These are phyloP conservation scores for Fusarium cyanostomum DNA, from an alignment of 2,329 filamentous ascomycete species.

Conservation along the genomic window DNA sequence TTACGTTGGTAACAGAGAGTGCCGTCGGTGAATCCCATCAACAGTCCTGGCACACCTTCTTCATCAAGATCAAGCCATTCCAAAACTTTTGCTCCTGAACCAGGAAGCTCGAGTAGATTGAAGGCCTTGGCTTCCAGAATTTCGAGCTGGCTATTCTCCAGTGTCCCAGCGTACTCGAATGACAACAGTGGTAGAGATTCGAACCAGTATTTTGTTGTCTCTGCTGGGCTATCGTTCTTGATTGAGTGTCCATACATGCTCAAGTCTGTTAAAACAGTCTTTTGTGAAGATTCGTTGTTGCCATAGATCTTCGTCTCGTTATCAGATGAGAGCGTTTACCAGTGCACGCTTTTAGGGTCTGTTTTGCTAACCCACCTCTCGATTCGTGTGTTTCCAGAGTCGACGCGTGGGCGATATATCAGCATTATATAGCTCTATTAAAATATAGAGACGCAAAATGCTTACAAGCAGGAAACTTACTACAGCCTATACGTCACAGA, in stretches of 20 bases:
- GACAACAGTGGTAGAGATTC: background rate
- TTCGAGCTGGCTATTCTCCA: no score
- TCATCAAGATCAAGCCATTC: background rate
- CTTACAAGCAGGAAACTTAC: no score
- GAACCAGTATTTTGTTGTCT: no score
- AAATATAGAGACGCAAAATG: no score
- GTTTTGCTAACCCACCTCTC: background rate
- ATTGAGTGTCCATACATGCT: background rate
- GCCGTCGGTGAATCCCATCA: background rate
- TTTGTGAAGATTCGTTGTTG: background rate
- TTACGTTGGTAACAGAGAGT: background rate
- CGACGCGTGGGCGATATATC: background rate
- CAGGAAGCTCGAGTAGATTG: background rate
- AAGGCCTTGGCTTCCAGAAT: background rate
- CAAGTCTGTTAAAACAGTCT: background rate
- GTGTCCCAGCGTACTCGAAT: background rate
- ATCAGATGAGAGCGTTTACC: background rate
- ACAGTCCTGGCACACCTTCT: background rate
- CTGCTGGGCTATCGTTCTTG: no score
- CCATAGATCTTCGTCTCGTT: background rate
- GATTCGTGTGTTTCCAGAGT: background rate
- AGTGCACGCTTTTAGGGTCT: background rate
- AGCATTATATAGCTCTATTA: no score
- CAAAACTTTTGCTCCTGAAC: no score
- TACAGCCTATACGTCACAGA: no score